Percentiles rank a stretch among this genome's conserved stretches.
Conservation (phyloP, 495 filamentous ascomycete genomes). For the Cercophora scortea region DNA sequence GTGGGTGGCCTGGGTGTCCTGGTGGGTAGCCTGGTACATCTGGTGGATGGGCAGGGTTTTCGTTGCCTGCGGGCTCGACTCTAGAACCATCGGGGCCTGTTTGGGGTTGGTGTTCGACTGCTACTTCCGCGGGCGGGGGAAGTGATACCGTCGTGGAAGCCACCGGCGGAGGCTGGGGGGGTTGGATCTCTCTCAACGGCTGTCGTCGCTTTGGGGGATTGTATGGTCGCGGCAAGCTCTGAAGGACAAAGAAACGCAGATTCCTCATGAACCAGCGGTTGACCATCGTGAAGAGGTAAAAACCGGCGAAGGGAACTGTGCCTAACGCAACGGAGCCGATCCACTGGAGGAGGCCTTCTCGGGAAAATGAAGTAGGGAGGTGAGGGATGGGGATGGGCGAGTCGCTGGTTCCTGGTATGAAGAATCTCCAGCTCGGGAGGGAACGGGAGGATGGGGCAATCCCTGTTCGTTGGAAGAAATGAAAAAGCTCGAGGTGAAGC, state of each 20-base stretch:
- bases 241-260: slow-evolving; percentile 9
- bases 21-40: too few relatives aligned
- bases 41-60: too few relatives aligned
- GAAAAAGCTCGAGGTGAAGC: slow-evolving; percentile 39
- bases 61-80: too few relatives aligned
- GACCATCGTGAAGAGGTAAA: slow-evolving; percentile 15
- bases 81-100: neutral
- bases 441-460: slow-evolving; percentile 28
- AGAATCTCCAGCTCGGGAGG: slow-evolving; percentile 36
- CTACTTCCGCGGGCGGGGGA: neutral
- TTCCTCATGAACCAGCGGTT: slow-evolving; percentile 1
- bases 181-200: neutral
- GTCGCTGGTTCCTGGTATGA: slow-evolving; percentile 39
- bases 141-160: neutral
- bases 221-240: slow-evolving; percentile 8
- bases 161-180: neutral
- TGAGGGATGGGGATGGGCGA: slow-evolving; percentile 39
- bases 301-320: slow-evolving; percentile 27
- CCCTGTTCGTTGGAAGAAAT: slow-evolving; percentile 40
- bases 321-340: slow-evolving; percentile 18
- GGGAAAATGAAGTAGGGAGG: slow-evolving; percentile 15
- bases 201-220: neutral
- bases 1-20: too few relatives aligned
- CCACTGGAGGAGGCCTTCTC: slow-evolving; percentile 20
- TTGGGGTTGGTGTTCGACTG: neutral